Evolutionary conservation across 2,329 filamentous ascomycete species (phyloP), one percentile per base, ranked within the genome.

Genomic region (Trichoderma sp.): DNA sequence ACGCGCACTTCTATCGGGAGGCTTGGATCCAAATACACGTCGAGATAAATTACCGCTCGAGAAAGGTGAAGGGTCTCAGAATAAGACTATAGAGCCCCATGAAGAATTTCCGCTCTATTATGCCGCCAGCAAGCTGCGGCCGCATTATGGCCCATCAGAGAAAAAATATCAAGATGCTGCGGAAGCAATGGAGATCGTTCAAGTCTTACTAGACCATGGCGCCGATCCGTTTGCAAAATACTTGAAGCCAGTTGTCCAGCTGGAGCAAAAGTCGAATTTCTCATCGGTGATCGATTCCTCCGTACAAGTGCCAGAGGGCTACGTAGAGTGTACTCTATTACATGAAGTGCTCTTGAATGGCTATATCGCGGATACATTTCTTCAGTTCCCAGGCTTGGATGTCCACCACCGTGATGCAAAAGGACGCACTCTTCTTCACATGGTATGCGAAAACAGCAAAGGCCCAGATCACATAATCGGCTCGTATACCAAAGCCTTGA

Each of bases 371-470:
- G 68, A 73, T n/a, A 33, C 35, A 0, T 72, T 77, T 13, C 64
- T 79, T 3, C 33, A 62, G 2, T 31, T 74, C 4, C 70, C 71
- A 2, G 53, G 24, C 14, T 47, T 77, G 3, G 72, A 78, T 31
- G 69, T 74, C 57, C 72, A 77, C 47, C 61, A 70, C n/a, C 72
- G 74, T n/a, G 75, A 78, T 47, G 61, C 68, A 11, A 63, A 69
- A 24, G 76, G 75, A 0, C 69, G 72, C 21, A 78, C 75, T 19
- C 61, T 77, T 4, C 72, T 78, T 7, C 74, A 74, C 4, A 72
- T 72, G 13, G 72, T 72, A 1, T 78, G 76, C 37, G 47, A 61
- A 13, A 49, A 63, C 1, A 1, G 8, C 5, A 5, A 24, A 13
- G 70, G 72, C 1, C 71, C 70, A 3, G 70, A 74, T n/a, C 35